Base-by-base conservation (phyloP, 352 stramenopile species). In the Phytophthora chlamydospora region DNA sequence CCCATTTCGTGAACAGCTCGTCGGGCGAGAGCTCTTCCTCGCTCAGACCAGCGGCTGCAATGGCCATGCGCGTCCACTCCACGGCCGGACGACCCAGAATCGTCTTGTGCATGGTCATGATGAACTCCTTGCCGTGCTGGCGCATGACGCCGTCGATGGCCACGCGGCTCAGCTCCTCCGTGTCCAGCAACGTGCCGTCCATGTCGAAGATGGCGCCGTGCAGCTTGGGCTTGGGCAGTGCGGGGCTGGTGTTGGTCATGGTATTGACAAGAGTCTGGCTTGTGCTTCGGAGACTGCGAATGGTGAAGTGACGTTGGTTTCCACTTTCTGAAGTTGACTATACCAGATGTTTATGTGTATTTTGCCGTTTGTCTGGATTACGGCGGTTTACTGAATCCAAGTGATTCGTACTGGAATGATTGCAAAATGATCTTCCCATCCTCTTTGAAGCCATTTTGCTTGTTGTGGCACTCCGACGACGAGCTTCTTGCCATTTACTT, bases 181-280 rank as follows among this genome's bases (percentile, higher is more conserved):
- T 91, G 63, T 95, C 85, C 58, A 95, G 71, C 41, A 95, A 61
- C 35, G 85, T 95, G 48, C 85, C 85, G 61, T 95, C 85, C 62
- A 94, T 80, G 63, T 94, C 85, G 55, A 94, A 94, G 68, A 94
- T 89, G 36, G 68, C 77, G 49, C 78, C 80, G 36, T 72, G 53
- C 21, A 85, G 45, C 13, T 55, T 42, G 24, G 46, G 62, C 34
- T 79, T 71, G 7, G 35, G 27, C 6, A 47, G 13, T n/a, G 45
- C 21, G 8, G 43, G 10, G 6, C 7, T 61, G 13, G 36, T 41
- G 27, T 53, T 65, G 39, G 56, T 64, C 52, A 71, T 69, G 5
- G 41, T 32, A 13, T 14, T 9, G 17, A 36, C 3, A 45, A 16
- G 13, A 41, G 27, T 42, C 0, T n/a, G n/a, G n/a, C n/a, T n/a